These are phyloP conservation scores for Corinectria fuckeliana DNA, from an alignment of 2,329 filamentous ascomycete species.

Conservation along the genomic window DNA sequence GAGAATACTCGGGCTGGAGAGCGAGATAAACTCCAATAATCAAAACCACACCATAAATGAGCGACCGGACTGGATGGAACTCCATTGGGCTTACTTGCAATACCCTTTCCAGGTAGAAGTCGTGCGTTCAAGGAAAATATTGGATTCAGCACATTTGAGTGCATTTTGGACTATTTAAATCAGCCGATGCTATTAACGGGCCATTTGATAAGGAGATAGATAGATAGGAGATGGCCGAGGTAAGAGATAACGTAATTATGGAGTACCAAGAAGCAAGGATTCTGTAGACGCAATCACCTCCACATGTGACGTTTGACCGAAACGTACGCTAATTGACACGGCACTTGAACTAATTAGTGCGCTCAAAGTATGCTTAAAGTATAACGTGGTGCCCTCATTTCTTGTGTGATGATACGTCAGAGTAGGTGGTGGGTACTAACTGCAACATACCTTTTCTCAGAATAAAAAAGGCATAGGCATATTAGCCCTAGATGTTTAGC, in stretches of 20 bases:
- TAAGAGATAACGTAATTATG: neutral
- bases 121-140: neutral
- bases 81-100: neutral
- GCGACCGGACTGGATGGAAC: neutral
- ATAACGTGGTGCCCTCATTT: no score
- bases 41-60: neutral
- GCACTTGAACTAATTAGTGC: no score
- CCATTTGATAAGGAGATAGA: neutral
- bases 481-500: no score
- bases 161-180: neutral
- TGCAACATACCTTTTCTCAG: no score
- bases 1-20: neutral
- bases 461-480: no score
- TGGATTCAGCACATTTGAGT: neutral
- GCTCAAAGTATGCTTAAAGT: no score
- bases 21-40: neutral
- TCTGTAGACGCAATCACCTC: neutral
- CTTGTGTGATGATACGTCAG: no score
- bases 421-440: no score
- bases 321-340: no score
- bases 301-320: neutral
- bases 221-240: neutral
- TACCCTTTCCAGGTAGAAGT: neutral
- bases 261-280: neutral
- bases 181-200: neutral